These are phyloP conservation scores for Lanmaoa rubissima DNA, from an alignment of 768 basidiomycete species.

Conservation along the genomic window DNA sequence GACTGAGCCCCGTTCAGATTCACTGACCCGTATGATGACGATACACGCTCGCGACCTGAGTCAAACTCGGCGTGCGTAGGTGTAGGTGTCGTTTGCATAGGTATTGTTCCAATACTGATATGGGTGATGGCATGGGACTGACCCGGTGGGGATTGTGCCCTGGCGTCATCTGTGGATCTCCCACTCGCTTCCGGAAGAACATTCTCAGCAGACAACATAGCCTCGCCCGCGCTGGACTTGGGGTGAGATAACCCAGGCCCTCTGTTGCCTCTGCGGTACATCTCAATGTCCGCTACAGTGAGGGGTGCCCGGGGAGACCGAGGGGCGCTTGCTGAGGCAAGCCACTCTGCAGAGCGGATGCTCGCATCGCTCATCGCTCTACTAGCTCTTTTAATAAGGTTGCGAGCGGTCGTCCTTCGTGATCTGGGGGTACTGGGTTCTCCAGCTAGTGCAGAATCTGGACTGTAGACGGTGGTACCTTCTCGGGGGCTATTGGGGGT, in stretches of 20 bases:
- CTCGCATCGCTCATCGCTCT: conserved; percentile 27
- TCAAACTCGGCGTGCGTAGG: conserved; percentile 26
- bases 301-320: conserved; percentile 8
- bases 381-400: conserved; percentile 21
- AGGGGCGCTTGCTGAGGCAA: conserved; percentile 24
- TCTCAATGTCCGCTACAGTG: conserved; percentile 24
- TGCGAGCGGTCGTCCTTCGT: conserved; percentile 13
- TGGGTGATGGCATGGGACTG: conserved; percentile 14
- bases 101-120: conserved; percentile 37
- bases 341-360: conserved; percentile 33
- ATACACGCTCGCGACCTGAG: conserved; percentile 28
- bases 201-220: not conserved
- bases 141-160: not conserved
- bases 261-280: conserved; percentile 23
- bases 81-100: conserved; percentile 35
- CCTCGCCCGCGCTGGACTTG: not conserved
- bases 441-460: not conserved
- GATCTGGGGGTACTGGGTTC: conserved; percentile 11
- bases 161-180: conserved; percentile 7
- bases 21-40: conserved; percentile 31
- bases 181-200: not conserved
- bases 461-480: not conserved
- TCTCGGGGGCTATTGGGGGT: conserved; percentile 8
- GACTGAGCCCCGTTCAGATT: conserved; percentile 23
- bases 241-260: conserved; percentile 6